Evolutionary conservation across 169 alveolate genomes (phyloP), one percentile per base, ranked within the genome.

Genomic region (Plasmodium vivax): DNA sequence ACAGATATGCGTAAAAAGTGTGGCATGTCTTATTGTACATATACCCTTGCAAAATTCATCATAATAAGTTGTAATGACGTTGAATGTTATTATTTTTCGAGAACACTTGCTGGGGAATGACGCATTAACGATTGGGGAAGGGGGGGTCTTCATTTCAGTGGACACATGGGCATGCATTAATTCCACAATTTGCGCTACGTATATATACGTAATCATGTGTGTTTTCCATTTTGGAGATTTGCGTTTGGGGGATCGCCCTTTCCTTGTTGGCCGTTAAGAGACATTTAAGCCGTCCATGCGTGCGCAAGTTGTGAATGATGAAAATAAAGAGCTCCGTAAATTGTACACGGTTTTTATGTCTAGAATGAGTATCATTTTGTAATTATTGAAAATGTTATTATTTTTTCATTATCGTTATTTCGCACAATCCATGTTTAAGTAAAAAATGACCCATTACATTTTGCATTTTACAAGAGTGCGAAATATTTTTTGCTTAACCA

Each of bases 231-330:
- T 68, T 19, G 77, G 77, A 68, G 5, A 68, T 23, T 68, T 62
- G 2, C 27, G 27, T 27, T 62, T 62, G 75, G 34, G 27, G 6
- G 14, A 62, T 47, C 43, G n/a, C 34, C 54, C 71, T 10, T 54
- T 82, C 41, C 41, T 30, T 14, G 27, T 47, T 56, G 79, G 7
- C 45, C 56, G 16, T 82, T 82, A 56, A 82, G 47, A 27, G 23
- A 56, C 56, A 51, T 19, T 19, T 54, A 82, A 47, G 43, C 80
- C 45, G 23, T 30, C 71, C 62, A 82, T 82, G 23, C 38, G 43
- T 81, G 19, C 58, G 85, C 36, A 19, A 54, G 72, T 82, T 82
- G 71, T 82, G 90, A 82, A 82, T 82, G 77, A n/a, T 82, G 71
- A 82, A 32, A 82, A 82, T 82, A 82, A 82, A 82, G 79, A 56